These are phyloP conservation scores for Cicer pinnatifidum DNA, from an alignment of 306 rosid species.

Conservation along the genomic window DNA sequence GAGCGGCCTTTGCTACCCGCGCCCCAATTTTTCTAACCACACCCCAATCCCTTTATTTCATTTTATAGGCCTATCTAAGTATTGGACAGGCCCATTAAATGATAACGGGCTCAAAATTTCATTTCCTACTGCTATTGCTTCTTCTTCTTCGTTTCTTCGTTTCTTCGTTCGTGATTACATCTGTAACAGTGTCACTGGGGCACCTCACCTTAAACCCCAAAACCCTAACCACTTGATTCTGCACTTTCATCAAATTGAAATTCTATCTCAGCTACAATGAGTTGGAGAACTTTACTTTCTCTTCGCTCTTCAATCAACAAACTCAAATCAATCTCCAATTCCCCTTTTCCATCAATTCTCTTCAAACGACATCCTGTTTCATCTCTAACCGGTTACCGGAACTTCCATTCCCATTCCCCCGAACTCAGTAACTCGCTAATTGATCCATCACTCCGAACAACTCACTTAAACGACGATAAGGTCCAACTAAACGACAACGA, in stretches of 20 bases:
- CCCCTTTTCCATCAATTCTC: constrained; percentile 36
- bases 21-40: background rate
- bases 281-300: constrained; percentile 52
- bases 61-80: background rate
- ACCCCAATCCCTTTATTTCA: background rate
- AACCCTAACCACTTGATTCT: constrained; percentile 40
- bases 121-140: background rate
- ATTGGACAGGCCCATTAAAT: background rate
- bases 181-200: background rate
- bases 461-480: background rate
- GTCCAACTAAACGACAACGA: constrained; percentile 38
- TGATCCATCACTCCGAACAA: constrained; percentile 25
- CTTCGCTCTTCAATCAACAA: constrained; percentile 41
- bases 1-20: no score
- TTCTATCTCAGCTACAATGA: constrained; percentile 49
- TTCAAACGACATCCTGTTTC: constrained; percentile 33
- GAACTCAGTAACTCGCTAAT: constrained; percentile 36
- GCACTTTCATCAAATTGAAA: background rate
- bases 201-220: constrained; percentile 23
- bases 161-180: background rate
- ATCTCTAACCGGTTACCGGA: constrained; percentile 29
- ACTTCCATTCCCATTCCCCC: constrained; percentile 46
- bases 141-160: constrained; percentile 12
- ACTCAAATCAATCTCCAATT: constrained; percentile 46
- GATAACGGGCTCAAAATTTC: background rate